phyloP scores from a whole-genome alignment of 225 moss, liverwort and hornwort genomes.

The Pseudoscleropodium purum region DNA sequence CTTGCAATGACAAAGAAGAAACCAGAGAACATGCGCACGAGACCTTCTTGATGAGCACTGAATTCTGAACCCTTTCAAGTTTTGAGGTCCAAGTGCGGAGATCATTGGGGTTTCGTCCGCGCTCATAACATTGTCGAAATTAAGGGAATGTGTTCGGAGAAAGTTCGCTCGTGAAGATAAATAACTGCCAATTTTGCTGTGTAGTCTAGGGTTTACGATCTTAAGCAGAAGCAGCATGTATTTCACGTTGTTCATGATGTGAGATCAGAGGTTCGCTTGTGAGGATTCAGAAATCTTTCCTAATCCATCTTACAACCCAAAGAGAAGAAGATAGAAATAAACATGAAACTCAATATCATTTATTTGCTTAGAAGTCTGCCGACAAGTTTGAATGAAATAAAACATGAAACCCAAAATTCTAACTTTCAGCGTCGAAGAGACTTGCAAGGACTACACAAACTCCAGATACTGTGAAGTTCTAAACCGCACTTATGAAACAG shows the following conservation, averaged over 20 bases:
- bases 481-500: not conserved
- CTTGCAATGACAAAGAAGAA: constrained; percentile 19
- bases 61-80: not conserved
- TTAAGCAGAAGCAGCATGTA: not conserved
- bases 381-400: too few species aligned
- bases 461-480: not conserved
- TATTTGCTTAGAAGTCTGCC: too few species aligned
- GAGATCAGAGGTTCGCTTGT: not conserved
- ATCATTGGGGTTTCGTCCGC: not conserved
- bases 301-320: not conserved
- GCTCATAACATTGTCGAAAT: not conserved
- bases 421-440: not conserved
- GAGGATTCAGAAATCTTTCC: not conserved
- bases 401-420: too few species aligned
- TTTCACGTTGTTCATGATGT: not conserved
- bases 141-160: not conserved
- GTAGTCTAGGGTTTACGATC: not conserved
- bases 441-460: not conserved
- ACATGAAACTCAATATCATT: not conserved
- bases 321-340: not conserved
- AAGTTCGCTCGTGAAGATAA: not conserved
- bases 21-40: not conserved
- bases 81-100: not conserved
- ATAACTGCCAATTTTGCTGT: not conserved
- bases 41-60: not conserved